phyloP scores from a whole-genome alignment of 768 basidiomycete species.

The Mrakia gelida region DNA sequence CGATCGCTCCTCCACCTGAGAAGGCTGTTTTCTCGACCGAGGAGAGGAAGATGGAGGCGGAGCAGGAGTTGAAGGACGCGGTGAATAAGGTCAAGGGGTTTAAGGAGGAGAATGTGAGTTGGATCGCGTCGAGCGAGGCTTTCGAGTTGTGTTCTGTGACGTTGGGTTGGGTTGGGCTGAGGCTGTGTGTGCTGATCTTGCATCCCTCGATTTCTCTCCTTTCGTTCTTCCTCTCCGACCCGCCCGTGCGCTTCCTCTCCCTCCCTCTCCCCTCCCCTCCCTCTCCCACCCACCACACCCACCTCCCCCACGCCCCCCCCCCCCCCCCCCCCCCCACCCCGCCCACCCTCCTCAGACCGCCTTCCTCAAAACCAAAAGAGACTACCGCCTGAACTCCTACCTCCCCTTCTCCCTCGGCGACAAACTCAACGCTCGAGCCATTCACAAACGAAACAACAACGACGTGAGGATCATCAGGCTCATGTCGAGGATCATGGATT shows the following conservation, averaged over 20 bases:
- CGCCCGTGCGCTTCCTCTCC: not conserved
- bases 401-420: not conserved
- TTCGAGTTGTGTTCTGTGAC: too few species aligned
- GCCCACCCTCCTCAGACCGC: not conserved
- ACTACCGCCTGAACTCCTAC: not conserved
- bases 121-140: too few species aligned
- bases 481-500: not conserved
- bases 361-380: not conserved
- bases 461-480: not conserved
- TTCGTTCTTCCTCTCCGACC: not conserved
- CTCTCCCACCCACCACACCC: not conserved
- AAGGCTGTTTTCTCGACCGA: not conserved
- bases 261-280: not conserved
- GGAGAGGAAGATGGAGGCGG: not conserved
- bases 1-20: slow-evolving; percentile 1
- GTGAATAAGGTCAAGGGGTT: not conserved
- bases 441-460: not conserved
- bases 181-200: not conserved
- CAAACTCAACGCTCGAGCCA: not conserved
- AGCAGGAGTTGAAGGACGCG: slow-evolving; percentile 1
- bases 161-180: too few species aligned
- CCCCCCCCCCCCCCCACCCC: not conserved
- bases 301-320: not conserved
- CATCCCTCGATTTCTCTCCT: too few species aligned
- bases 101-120: slow-evolving; percentile 6